Evolutionary conservation across 164 flowering plant species (phyloP).

Genomic region (Nymphaea colorata): DNA sequence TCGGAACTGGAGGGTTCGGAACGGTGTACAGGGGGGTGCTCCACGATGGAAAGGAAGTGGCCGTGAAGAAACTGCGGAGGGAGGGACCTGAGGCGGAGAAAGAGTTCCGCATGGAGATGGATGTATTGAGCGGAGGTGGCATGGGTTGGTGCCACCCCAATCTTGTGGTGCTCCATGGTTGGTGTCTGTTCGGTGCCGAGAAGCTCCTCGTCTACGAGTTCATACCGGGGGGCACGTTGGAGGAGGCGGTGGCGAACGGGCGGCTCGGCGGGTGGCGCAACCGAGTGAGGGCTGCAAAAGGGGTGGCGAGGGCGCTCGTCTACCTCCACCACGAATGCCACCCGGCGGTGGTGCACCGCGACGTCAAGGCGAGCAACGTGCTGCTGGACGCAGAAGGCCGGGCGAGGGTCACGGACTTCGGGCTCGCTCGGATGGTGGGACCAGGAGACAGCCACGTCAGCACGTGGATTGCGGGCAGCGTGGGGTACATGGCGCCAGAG

Average conservation of each 20-base stretch:
- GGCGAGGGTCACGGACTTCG: constrained; percentile 74
- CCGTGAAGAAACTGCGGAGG: constrained; percentile 75
- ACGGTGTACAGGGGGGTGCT: constrained; percentile 62
- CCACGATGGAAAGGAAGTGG: constrained; percentile 75
- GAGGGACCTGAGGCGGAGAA: constrained; percentile 76
- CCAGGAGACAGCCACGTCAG: constrained; percentile 74
- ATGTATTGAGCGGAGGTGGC: constrained; percentile 41
- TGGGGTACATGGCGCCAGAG: constrained; percentile 91
- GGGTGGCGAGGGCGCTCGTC: constrained; percentile 64
- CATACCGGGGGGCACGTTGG: constrained; percentile 91
- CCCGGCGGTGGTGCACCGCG: constrained; percentile 80
- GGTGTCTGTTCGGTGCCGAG: constrained; percentile 72
- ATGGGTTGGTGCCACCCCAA: constrained; percentile 56
- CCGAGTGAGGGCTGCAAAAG: constrained; percentile 52
- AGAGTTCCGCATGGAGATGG: constrained; percentile 85
- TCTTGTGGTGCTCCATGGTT: constrained; percentile 76
- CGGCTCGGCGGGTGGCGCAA: constrained; percentile 26
- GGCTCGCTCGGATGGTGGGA: constrained; percentile 65
- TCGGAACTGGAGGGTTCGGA: constrained; percentile 85
- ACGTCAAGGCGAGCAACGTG: constrained; percentile 89
- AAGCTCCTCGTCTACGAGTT: constrained; percentile 72
- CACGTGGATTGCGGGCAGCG: constrained; percentile 82
- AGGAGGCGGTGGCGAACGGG: constrained; percentile 36
- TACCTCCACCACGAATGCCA: constrained; percentile 80
- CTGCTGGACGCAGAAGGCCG: constrained; percentile 51